Percentiles rank a stretch among this genome's conserved stretches.
phyloP scores from a whole-genome alignment of 495 filamentous ascomycete species.

The Podospora anserina region DNA sequence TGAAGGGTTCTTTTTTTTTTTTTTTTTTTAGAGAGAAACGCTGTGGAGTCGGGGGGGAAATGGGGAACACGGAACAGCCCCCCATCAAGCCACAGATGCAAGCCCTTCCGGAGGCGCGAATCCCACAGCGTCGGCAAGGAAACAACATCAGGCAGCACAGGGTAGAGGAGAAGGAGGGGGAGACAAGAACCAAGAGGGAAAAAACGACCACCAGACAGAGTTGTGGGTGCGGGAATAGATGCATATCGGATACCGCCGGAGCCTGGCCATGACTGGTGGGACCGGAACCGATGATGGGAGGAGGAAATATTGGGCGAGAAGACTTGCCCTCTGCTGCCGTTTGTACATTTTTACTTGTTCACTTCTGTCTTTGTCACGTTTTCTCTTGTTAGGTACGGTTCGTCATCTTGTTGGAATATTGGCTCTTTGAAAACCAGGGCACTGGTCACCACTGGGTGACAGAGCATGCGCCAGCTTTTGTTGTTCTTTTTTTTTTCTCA shows the following conservation, averaged over 20 bases:
- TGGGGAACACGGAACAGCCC: neutral
- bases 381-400: neutral
- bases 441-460: too few relatives aligned
- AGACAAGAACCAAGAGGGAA: neutral
- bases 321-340: neutral
- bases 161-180: neutral
- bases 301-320: neutral
- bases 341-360: neutral
- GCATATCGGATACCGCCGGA: neutral
- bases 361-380: neutral
- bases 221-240: neutral
- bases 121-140: neutral
- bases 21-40: neutral
- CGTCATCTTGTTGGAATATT: neutral
- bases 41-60: neutral
- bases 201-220: neutral
- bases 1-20: neutral
- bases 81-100: slow-evolving; percentile 5
- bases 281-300: neutral
- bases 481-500: too few relatives aligned
- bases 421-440: neutral
- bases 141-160: neutral
- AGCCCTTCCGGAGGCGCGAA: neutral
- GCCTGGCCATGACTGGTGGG: neutral
- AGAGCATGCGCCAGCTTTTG: too few relatives aligned